Evolutionary conservation across 805 yeast genomes (phyloP).

Genomic region (Debaryomyces tyrocola): DNA sequence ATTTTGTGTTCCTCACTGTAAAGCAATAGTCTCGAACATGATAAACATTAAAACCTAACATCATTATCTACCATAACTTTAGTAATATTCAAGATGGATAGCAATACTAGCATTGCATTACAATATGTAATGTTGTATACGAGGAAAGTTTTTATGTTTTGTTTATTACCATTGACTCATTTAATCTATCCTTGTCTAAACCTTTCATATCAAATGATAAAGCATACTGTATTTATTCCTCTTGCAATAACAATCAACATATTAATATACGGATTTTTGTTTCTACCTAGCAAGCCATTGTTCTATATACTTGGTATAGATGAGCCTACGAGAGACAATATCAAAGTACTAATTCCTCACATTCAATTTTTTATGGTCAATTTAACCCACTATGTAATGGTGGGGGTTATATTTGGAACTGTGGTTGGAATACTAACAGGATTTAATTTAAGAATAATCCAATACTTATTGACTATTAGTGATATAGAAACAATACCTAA

Average conservation of each 20-base stretch:
- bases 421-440: constrained; percentile 7
- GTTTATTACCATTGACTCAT: constrained; percentile 2
- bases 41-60: too few species aligned
- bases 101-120: background rate
- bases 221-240: constrained; percentile 4
- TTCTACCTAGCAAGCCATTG: constrained; percentile 7
- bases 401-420: constrained; percentile 6
- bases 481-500: background rate
- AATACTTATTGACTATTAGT: constrained; percentile 1
- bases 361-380: constrained; percentile 2
- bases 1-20: too few species aligned
- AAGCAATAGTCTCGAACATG: too few species aligned
- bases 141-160: background rate
- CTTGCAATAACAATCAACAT: constrained; percentile 1
- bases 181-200: background rate
- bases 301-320: constrained; percentile 4
- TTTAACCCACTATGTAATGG: constrained; percentile 7
- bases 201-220: background rate
- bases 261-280: constrained; percentile 4
- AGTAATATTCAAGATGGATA: background rate
- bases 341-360: constrained; percentile 1
- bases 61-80: too few species aligned
- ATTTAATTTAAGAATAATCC: constrained; percentile 3
- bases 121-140: background rate
- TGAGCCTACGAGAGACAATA: background rate